Evolutionary conservation across 176 grass and related monocot genomes (phyloP).

Genomic region (Calamus simplicifolius): DNA sequence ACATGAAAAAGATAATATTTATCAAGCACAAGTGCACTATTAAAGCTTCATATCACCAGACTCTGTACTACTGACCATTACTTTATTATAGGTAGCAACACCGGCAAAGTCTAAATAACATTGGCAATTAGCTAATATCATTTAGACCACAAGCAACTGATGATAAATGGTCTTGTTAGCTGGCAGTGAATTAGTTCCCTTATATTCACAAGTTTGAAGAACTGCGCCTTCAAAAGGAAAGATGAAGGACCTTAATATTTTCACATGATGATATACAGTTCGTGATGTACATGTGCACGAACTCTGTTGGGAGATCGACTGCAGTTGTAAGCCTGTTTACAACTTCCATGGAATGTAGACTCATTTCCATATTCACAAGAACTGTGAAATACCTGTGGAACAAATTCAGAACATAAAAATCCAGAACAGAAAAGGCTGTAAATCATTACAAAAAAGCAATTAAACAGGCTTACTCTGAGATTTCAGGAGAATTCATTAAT

Average conservation of each 20-base stretch:
- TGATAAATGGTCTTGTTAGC: too few species aligned
- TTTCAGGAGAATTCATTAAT: constrained; percentile 73
- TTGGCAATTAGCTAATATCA: too few species aligned
- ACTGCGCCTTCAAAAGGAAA: constrained; percentile 4
- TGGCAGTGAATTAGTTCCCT: too few species aligned
- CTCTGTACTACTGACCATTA: too few species aligned
- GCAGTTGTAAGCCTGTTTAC: constrained; percentile 90
- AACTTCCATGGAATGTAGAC: constrained; percentile 98
- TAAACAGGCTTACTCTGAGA: constrained; percentile 47
- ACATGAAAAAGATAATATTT: too few species aligned
- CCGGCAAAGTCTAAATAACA: too few species aligned
- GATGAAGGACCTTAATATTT: constrained; percentile 68
- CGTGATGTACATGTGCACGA: constrained; percentile 93
- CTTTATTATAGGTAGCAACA: too few species aligned
- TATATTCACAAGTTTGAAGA: constrained; percentile 2
- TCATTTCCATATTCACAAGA: constrained; percentile 97
- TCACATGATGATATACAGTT: constrained; percentile 90
- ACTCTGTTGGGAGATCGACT: constrained; percentile 73
- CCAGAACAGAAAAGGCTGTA: constrained; percentile 19
- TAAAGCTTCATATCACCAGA: too few species aligned
- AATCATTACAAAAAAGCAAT: constrained; percentile 9
- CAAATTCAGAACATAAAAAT: constrained; percentile 4
- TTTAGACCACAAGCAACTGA: too few species aligned
- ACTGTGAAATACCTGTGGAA: constrained; percentile 66
- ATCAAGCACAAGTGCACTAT: too few species aligned